These are phyloP conservation scores for Artemisia argyi DNA, from an alignment of 129 eudicot genomes.

Conservation along the genomic window DNA sequence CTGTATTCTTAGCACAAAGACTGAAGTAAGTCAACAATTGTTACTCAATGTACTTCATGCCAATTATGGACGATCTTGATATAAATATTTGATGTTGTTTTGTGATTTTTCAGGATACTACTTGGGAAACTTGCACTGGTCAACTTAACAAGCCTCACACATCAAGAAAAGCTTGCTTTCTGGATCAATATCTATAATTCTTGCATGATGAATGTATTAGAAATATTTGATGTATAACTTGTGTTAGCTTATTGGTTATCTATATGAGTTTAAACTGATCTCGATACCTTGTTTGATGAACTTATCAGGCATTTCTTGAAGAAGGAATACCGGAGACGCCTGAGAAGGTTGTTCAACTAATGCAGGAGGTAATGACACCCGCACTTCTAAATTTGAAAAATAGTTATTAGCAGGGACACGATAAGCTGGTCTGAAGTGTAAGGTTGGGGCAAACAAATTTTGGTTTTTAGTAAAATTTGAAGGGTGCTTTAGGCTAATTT, in stretches of 20 bases:
- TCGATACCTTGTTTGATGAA: not conserved
- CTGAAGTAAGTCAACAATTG: slow-evolving; percentile 51
- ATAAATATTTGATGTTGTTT: slow-evolving; percentile 14
- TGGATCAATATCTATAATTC: slow-evolving; percentile 91
- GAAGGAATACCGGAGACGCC: slow-evolving; percentile 79
- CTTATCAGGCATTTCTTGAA: slow-evolving; percentile 71
- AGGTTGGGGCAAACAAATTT: too few relatives aligned
- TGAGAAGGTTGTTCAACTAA: slow-evolving; percentile 58
- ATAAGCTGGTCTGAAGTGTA: not conserved
- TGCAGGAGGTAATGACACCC: slow-evolving; percentile 48
- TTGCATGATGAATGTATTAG: slow-evolving; percentile 91
- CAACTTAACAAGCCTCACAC: slow-evolving; percentile 55
- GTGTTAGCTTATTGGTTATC: slow-evolving; percentile 1
- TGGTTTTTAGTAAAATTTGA: not conserved
- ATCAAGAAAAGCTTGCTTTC: slow-evolving; percentile 91
- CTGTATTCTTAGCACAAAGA: slow-evolving; percentile 55
- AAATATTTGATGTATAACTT: slow-evolving; percentile 7
- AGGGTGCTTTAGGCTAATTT: not conserved
- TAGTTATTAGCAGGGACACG: slow-evolving; percentile 20
- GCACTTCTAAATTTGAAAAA: too few relatives aligned
- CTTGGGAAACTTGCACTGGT: slow-evolving; percentile 57
- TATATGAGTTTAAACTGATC: slow-evolving; percentile 12
- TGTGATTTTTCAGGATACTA: slow-evolving; percentile 43
- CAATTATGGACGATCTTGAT: not conserved
- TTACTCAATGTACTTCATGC: not conserved